Evolutionary conservation across 768 basidiomycete species (phyloP), one percentile per base, ranked within the genome.

Genomic region (Mycena chlorophos): DNA sequence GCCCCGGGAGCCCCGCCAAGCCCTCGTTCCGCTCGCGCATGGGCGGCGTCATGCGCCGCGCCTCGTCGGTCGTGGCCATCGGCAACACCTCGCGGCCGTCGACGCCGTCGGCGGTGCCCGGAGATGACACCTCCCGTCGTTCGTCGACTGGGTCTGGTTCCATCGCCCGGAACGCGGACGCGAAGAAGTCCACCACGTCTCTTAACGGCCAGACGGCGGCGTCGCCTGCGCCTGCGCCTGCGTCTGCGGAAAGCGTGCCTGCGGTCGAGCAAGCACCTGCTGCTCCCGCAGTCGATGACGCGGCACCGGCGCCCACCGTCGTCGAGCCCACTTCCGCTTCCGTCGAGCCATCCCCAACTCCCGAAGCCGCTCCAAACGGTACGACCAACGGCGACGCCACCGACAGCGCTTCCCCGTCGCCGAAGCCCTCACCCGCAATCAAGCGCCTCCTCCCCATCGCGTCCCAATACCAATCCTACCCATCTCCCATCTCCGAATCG

Each of bases 401-500:
- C 6, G 67, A 66, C 10, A 62, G 59, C 31, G 57, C 38, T 20
- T 34, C 57, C 42, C 56, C 63, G 48, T 19, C 65, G 8, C 65
- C 30, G 64, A 68, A 48, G 64, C 67, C 39, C 25, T 31, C 62
- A 10, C 64, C 56, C 40, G 56, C 64, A 4, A 47, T 67, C 13
- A 61, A 60, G 37, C 55, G 63, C 13, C 58, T 57, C 27, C 60
- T 65, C 42, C 63, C 63, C 22, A 54, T 58, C 38, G 61, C 51
- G 12, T 56, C 60, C 50, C 61, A 56, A 61, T 64, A 67, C 38
- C 54, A 57, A 58, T 54, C 58, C 50, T 69, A 71, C 45, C 85
- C 86, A 12, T 86, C 84, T 57, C 86, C 88, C 3, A 88, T 90
- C 55, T 75, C 82, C 1, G 88, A 90, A 65, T 88, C 85, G 2